These are phyloP conservation scores for Vachellia pachyceras DNA, from an alignment of 306 rosid genomes.

Conservation along the genomic window DNA sequence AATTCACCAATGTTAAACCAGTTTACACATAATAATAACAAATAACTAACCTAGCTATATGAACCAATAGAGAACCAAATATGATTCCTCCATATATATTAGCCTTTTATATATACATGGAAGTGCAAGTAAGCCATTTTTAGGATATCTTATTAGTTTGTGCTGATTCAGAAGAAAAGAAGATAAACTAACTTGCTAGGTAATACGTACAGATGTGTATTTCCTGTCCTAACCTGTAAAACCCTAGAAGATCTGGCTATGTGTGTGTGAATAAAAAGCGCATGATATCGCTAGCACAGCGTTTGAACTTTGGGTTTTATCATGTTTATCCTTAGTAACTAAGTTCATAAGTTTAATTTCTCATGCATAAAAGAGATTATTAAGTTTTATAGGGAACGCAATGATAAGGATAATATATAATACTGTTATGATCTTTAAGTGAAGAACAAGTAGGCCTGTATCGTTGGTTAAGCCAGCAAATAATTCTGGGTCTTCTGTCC, in stretches of 20 bases:
- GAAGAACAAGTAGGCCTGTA: neutral
- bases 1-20: conserved; percentile 26
- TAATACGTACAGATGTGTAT: neutral
- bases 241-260: neutral
- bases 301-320: neutral
- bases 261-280: neutral
- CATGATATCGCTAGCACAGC: neutral
- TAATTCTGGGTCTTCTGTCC: neutral
- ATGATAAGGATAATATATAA: neutral
- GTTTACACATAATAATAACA: neutral
- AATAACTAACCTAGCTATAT: neutral
- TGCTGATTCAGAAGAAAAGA: neutral
- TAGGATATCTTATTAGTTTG: neutral
- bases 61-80: neutral
- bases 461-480: neutral
- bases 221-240: neutral
- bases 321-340: neutral
- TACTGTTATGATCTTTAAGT: neutral
- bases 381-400: neutral
- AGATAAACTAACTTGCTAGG: neutral
- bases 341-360: neutral
- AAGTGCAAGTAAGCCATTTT: neutral
- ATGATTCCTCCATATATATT: neutral
- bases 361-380: neutral
- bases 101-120: neutral